Base-by-base conservation (phyloP, 352 stramenopile species). In the Halophytophthora polymorphica region DNA sequence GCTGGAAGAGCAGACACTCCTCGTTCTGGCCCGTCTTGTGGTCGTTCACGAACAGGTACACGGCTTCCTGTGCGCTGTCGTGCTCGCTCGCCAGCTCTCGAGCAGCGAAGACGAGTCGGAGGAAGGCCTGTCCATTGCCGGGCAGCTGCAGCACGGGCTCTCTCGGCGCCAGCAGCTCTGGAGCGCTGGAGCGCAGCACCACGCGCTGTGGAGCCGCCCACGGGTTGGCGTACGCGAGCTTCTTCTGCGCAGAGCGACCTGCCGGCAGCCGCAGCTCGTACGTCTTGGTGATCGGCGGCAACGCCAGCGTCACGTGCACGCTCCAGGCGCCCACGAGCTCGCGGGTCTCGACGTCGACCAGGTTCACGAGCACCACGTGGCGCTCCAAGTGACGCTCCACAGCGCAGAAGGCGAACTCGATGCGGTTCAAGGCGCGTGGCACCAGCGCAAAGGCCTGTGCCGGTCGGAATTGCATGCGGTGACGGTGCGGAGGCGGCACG, bases 31-130 rank as follows among this genome's bases (percentile, higher is more conserved):
- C 89, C 13, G 86, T 82, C 2, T 73, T 73, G 40, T 83, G 66
- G 60, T 97, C 89, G 61, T 97, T 98, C 40, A 98, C 86, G 64
- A 98, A 98, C 23, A 96, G 65, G 52, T 94, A 93, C 14, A 88
- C 77, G 47, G 90, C 71, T 43, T 85, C 59, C 22, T 31, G 12
- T 44, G 53, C 11, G 28, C 39, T 15, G 53, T 40, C 12, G 41
- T 36, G 8, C 25, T 50, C 18, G 19, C 42, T 38, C 46, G 37
- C 41, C 15, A 50, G 40, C 22, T 35, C 34, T 45, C 55, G 47
- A 53, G 64, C 56, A 29, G 56, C 42, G 34, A 88, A 90, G 12
- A 61, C 59, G 17, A 88, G 66, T 13, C 78, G 62, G 38, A 90
- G 43, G 51, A 87, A 89, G 19, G 66, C 63, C 15, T 77, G 73